Evolutionary conservation across 2,329 filamentous ascomycete genomes (phyloP).

Genomic region (Nannizziopsis arthrosporioides): DNA sequence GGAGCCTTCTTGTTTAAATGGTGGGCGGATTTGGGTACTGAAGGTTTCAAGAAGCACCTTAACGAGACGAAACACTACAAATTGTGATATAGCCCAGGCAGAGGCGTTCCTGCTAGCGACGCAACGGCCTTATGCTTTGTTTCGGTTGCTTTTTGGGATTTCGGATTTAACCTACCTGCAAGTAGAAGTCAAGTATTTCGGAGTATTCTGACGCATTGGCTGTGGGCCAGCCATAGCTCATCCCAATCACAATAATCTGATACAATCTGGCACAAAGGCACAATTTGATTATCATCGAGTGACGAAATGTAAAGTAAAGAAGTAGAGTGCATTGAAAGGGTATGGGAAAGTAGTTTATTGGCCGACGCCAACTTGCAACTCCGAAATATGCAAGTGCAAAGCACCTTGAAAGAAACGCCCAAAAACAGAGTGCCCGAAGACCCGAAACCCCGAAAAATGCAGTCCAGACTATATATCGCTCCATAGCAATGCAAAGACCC

Average conservation of each 20-base stretch:
- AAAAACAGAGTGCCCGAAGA: background rate
- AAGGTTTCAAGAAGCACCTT: constrained; percentile 70
- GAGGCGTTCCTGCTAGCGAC: too few relatives aligned
- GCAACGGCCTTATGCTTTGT: background rate
- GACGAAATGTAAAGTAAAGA: background rate
- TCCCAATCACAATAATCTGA: too few relatives aligned
- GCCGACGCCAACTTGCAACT: constrained; percentile 2
- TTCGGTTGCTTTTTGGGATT: too few relatives aligned
- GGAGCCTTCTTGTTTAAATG: constrained; percentile 95
- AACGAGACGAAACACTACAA: constrained; percentile 78
- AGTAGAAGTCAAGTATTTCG: too few relatives aligned
- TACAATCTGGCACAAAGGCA: too few relatives aligned
- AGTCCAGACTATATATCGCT: background rate
- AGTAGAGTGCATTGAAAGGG: background rate
- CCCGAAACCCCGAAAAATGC: background rate
- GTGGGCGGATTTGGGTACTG: constrained; percentile 72
- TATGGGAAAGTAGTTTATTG: background rate
- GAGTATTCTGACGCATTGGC: too few relatives aligned
- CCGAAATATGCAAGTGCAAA: constrained; percentile 3
- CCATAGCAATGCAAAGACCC: background rate
- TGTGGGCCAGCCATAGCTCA: too few relatives aligned
- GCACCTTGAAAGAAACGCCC: background rate
- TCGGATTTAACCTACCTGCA: too few relatives aligned
- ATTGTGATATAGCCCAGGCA: constrained; percentile 28
- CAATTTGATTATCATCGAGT: too few relatives aligned